These are phyloP conservation scores for Geranium incanum DNA, from an alignment of 441 rosid species.

Conservation along the genomic window DNA sequence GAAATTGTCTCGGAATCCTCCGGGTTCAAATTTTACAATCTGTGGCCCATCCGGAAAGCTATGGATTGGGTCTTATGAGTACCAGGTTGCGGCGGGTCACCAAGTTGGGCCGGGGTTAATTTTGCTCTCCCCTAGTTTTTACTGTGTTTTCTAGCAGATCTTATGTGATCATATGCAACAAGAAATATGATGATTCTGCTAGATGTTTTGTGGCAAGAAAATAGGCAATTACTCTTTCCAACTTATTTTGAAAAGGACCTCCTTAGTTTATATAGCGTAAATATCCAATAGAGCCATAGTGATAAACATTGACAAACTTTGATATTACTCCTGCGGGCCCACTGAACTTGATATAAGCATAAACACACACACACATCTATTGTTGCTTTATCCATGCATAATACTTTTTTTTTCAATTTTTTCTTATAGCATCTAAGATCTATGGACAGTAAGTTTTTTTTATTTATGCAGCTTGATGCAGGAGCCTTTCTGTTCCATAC, in stretches of 20 bases:
- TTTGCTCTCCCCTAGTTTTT: too few species aligned
- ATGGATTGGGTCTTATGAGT: too few species aligned
- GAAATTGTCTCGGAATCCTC: too few species aligned
- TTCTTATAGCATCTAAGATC: conserved; percentile 29
- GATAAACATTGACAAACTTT: background rate
- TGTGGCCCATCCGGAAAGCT: too few species aligned
- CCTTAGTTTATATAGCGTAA: background rate
- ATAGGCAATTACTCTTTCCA: background rate
- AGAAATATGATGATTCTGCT: background rate
- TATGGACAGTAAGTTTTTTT: conserved; percentile 45
- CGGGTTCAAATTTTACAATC: too few species aligned
- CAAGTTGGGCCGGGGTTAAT: too few species aligned
- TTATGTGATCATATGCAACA: background rate
- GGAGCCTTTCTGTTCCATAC: conserved; percentile 88
- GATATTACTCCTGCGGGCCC: background rate
- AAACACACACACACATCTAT: background rate
- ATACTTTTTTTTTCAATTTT: conserved; percentile 11
- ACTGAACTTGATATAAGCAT: background rate
- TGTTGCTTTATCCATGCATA: background rate
- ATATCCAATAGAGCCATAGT: background rate
- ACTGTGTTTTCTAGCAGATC: background rate
- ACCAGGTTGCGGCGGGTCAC: too few species aligned
- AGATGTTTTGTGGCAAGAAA: background rate
- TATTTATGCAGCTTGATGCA: conserved; percentile 96
- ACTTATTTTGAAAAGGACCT: background rate